Evolutionary conservation across 2,329 filamentous ascomycete genomes (phyloP), one percentile per base, ranked within the genome.

Genomic region (Akanthomyces uredinophilus): DNA sequence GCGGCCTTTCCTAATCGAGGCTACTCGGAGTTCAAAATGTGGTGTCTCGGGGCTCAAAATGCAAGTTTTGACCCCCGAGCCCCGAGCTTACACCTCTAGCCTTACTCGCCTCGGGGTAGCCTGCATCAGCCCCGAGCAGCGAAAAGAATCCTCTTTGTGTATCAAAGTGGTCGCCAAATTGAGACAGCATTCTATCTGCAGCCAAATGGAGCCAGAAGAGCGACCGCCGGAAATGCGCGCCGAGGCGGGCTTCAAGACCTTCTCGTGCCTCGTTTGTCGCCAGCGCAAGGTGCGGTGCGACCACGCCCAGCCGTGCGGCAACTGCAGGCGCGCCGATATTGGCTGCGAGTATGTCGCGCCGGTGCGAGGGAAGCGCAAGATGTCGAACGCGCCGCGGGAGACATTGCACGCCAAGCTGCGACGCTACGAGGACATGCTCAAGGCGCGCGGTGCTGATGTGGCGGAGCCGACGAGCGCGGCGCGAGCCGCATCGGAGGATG

Each of bases 341-440:
- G 68, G 74, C 64, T 78, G 77, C 64, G 68, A 70, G 27, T 78
- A 69, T 51, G 60, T 71, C 14, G 61, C 68, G 20, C 70, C 70
- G 11, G 66, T 69, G 41, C 69, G 70, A 29, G 70, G 70, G 5
- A 72, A 69, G 64, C 68, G 70, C 44, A 70, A 66, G 61, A 65
- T 63, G 35, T 69, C 57, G 13, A 64, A 61, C 43, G 49, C 62
- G 16, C n/a, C 55, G 16, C 63, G 49, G 32, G 69, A 70, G 50
- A 86, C 86, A 64, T 84, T 89, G 61, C 79, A 80, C 62, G 86
- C 86, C 37, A 83, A 82, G 66, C 85, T 84, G 58, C 85, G 83
- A 58, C 78, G 86, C 65, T 91, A 90, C 70, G 83, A 66, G 43
- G 29, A 59, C 16, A 39, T 66, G 39, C 63, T 65, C 27, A 50